Evolutionary conservation across 2,329 filamentous ascomycete species (phyloP), one percentile per base, ranked within the genome.

Genomic region (Botryotinia globosa): DNA sequence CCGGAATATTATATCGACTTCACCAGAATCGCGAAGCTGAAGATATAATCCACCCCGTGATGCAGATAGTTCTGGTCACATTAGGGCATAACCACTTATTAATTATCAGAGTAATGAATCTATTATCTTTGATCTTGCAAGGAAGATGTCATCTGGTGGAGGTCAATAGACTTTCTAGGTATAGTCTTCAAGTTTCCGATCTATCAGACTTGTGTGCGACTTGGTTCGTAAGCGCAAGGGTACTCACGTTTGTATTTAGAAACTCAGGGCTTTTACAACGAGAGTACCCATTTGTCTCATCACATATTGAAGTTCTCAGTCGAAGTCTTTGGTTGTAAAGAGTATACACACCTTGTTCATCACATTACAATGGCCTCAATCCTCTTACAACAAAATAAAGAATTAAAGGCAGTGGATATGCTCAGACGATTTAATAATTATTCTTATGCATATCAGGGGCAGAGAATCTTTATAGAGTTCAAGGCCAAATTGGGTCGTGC

Each of bases 281-380:
- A 32, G 10, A 64, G 39, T 2, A 14, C 7, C 7, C 1, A 32
- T 22, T 29, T 45, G 16, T 20, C 7, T 14, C 16, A 44, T 22
- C 16, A 22, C 4, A 9, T 22, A 10, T 22, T 14, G 0, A 32
- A 32, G 0, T 22, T 44, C 3, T 6, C 16, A 3, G 0, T 2
- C 25, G 7, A 44, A 32, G 9, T 0, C 3, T 25, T 29, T 4
- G 3, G 4, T 14, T 1, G 1, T 1, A 3, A 14, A 20, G 2
- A 20, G 3, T 4, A 20, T 14, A 0, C 34, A n/a, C 16, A 0
- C 59, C 2, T 7, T 14, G 0, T 16, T n/a, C 10, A 14, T 29
- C 20, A 42, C 2, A n/a, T 10, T 3, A 2, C 0, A 62, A 44
- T 44, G 1, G 39, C 16, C 39, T 8, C 1, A 18, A n/a, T 6